These are phyloP conservation scores for Vicia villosa DNA, from an alignment of 306 rosid species.

Conservation along the genomic window DNA sequence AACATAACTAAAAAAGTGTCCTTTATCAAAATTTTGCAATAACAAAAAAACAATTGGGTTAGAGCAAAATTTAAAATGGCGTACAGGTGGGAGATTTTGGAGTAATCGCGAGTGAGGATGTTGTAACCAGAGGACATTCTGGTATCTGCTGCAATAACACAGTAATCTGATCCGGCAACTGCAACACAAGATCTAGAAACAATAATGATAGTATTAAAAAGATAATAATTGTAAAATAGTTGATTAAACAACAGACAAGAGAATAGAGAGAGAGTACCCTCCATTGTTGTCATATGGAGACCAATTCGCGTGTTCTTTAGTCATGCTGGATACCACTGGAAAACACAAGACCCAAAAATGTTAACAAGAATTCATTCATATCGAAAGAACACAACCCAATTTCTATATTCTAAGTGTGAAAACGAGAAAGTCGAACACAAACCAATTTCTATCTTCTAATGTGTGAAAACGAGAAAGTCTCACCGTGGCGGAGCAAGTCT, in stretches of 20 bases:
- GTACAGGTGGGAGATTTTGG: slow-evolving; percentile 10
- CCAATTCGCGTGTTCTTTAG: slow-evolving; percentile 5
- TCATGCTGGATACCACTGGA: neutral
- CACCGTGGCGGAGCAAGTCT: too few species aligned
- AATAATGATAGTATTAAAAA: neutral
- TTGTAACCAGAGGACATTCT: too few species aligned
- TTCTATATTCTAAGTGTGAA: too few species aligned
- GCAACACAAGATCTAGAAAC: slow-evolving; percentile 20
- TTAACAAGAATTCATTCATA: too few species aligned
- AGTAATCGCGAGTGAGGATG: too few species aligned
- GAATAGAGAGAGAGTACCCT: neutral
- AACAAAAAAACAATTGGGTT: neutral
- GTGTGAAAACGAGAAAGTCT: too few species aligned
- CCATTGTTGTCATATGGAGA: too few species aligned
- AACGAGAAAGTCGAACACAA: too few species aligned
- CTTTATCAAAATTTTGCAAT: neutral
- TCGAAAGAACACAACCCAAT: too few species aligned
- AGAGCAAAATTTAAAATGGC: neutral
- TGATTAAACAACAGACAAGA: neutral
- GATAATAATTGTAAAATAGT: neutral
- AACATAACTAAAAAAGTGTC: neutral
- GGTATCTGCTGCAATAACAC: too few species aligned
- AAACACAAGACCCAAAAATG: too few species aligned
- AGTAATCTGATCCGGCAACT: slow-evolving; percentile 10
- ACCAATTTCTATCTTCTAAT: too few species aligned